phyloP scores from a whole-genome alignment of 305 asterid genomes.

The Fraxinus latifolia region DNA sequence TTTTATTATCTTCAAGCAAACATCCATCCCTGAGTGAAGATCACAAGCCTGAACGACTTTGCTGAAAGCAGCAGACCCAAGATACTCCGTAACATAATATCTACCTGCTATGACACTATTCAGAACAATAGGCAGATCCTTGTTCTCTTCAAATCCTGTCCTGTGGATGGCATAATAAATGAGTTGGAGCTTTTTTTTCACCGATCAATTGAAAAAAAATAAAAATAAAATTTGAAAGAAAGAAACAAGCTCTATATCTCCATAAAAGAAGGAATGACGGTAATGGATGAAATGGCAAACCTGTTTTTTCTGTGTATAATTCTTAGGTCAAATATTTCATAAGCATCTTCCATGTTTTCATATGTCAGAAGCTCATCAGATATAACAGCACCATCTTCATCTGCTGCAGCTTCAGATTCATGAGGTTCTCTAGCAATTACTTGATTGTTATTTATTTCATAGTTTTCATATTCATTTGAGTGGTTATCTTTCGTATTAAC shows the following conservation, averaged over 20 bases:
- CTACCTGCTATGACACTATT: constrained; percentile 71
- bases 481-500: constrained; percentile 26
- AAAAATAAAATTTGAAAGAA: not conserved
- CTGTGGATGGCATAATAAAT: constrained; percentile 55
- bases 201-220: constrained; percentile 37
- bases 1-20: constrained; percentile 90
- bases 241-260: constrained; percentile 22
- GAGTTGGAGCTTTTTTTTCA: constrained; percentile 38
- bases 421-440: constrained; percentile 27
- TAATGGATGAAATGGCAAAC: constrained; percentile 33
- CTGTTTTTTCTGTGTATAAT: constrained; percentile 90
- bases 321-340: constrained; percentile 67
- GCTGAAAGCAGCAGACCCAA: constrained; percentile 98
- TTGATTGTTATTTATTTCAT: constrained; percentile 28
- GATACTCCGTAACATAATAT: constrained; percentile 71
- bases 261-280: constrained; percentile 21
- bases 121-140: constrained; percentile 76
- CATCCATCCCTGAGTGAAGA: constrained; percentile 69
- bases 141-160: constrained; percentile 96
- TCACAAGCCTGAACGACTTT: constrained; percentile 90
- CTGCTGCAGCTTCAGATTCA: constrained; percentile 37
- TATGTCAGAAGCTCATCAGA: constrained; percentile 52
- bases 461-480: constrained; percentile 18
- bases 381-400: constrained; percentile 41
- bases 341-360: constrained; percentile 60